These are phyloP conservation scores for Aureobasidium vineae DNA, from an alignment of 2,329 filamentous ascomycete genomes.

Conservation along the genomic window DNA sequence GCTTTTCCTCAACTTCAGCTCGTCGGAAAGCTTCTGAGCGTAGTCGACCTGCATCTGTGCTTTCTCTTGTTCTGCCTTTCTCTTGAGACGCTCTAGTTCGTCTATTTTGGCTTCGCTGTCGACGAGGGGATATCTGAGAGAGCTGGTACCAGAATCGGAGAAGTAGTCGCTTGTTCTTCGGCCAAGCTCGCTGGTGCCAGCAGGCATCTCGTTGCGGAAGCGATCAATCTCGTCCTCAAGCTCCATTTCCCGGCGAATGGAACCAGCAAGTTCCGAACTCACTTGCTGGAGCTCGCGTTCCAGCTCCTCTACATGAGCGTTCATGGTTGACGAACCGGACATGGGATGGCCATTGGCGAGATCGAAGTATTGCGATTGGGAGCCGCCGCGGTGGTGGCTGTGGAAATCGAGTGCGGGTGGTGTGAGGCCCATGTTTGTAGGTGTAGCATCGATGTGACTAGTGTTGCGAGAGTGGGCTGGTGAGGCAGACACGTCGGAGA, in stretches of 20 bases:
- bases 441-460: slow-evolving; percentile 37
- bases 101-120: slow-evolving; percentile 57
- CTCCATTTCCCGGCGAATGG: slow-evolving; percentile 94
- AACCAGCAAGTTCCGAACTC: slow-evolving; percentile 85
- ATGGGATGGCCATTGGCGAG: slow-evolving; percentile 48
- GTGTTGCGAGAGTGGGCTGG: slow-evolving; percentile 53
- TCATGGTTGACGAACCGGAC: slow-evolving; percentile 43
- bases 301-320: slow-evolving; percentile 74
- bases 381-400: slow-evolving; percentile 49
- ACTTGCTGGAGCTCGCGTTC: slow-evolving; percentile 94
- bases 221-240: slow-evolving; percentile 90
- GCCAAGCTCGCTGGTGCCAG: slow-evolving; percentile 50
- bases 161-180: slow-evolving; percentile 95
- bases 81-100: slow-evolving; percentile 78
- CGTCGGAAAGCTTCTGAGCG: slow-evolving; percentile 82
- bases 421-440: slow-evolving; percentile 37
- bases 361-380: slow-evolving; percentile 46
- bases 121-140: slow-evolving; percentile 70
- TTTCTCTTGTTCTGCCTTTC: slow-evolving; percentile 86
- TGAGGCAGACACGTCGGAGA: slow-evolving; percentile 60
- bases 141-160: slow-evolving; percentile 90
- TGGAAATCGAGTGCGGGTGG: slow-evolving; percentile 53
- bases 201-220: slow-evolving; percentile 71
- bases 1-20: slow-evolving; percentile 69
- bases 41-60: slow-evolving; percentile 82